These are phyloP conservation scores for Neopestalotiopsis rosae DNA, from an alignment of 2,329 filamentous ascomycete species.

Conservation along the genomic window DNA sequence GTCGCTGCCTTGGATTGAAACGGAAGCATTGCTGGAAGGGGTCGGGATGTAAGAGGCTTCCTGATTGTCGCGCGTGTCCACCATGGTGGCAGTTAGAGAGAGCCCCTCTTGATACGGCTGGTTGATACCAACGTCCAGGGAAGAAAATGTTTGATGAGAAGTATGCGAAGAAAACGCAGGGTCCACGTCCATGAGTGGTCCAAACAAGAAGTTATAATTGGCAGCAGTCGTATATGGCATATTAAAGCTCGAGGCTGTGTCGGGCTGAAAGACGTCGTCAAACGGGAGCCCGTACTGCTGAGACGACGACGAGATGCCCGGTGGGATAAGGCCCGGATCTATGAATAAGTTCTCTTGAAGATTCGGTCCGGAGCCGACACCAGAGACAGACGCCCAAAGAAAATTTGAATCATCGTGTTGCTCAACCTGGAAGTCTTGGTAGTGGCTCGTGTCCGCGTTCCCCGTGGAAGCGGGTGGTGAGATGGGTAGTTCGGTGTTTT, in stretches of 20 bases:
- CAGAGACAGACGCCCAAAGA: constrained; percentile 13
- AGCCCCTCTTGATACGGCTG: background rate
- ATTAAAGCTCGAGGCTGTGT: constrained; percentile 69
- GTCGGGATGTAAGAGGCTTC: background rate
- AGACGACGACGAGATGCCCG: constrained; percentile 28
- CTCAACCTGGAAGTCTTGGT: constrained; percentile 21
- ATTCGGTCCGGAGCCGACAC: constrained; percentile 6
- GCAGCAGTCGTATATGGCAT: constrained; percentile 68
- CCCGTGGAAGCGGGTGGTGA: constrained; percentile 18
- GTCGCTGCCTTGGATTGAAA: background rate
- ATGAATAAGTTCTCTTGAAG: constrained; percentile 26
- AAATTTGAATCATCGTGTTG: constrained; percentile 24
- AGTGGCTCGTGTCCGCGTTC: constrained; percentile 14
- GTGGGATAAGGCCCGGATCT: constrained; percentile 32
- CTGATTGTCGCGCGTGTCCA: background rate
- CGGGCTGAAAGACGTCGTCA: constrained; percentile 62
- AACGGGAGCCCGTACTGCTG: constrained; percentile 40
- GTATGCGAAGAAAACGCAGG: background rate
- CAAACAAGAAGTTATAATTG: constrained; percentile 69
- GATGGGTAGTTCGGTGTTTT: constrained; percentile 13
- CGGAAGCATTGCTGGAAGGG: background rate
- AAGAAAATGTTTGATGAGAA: background rate
- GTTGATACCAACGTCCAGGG: background rate
- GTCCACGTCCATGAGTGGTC: constrained; percentile 40
- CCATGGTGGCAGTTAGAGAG: background rate